These are phyloP conservation scores for Aureobasidium melanogenum DNA, from an alignment of 2,329 filamentous ascomycete species.

Conservation along the genomic window DNA sequence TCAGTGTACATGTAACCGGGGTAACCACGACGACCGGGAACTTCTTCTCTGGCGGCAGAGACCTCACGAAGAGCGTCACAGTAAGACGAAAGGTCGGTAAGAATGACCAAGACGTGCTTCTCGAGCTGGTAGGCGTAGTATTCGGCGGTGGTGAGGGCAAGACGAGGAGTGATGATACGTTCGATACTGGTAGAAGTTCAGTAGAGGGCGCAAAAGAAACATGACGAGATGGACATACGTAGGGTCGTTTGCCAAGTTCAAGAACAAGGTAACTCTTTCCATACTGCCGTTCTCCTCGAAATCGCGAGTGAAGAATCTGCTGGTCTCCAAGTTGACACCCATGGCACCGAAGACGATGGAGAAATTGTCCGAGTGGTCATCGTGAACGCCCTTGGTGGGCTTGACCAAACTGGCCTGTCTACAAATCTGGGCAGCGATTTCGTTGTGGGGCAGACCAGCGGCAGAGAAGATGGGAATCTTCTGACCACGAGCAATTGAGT, in stretches of 20 bases:
- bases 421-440: conserved; percentile 98
- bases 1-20: conserved; percentile 99
- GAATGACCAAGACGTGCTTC: conserved; percentile 98
- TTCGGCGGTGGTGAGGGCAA: conserved; percentile 94
- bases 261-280: conserved; percentile 93
- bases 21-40: conserved; percentile 97
- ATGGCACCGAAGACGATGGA: conserved; percentile 99
- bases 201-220: neutral
- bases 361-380: conserved; percentile 98
- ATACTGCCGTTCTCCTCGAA: conserved; percentile 99
- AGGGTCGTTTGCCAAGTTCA: conserved; percentile 98
- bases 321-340: conserved; percentile 99
- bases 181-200: conserved; percentile 60
- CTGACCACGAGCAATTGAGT: conserved; percentile 86
- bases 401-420: conserved; percentile 89
- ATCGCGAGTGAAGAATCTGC: conserved; percentile 94
- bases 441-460: conserved; percentile 95
- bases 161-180: conserved; percentile 98
- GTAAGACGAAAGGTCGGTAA: conserved; percentile 96
- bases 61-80: conserved; percentile 98
- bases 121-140: conserved; percentile 99
- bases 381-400: conserved; percentile 87
- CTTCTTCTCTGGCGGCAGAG: conserved; percentile 95
- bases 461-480: conserved; percentile 99
- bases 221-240: conserved; percentile 53